These are phyloP conservation scores for Tricholoma sp. DNA, from an alignment of 768 basidiomycete species.

Conservation along the genomic window DNA sequence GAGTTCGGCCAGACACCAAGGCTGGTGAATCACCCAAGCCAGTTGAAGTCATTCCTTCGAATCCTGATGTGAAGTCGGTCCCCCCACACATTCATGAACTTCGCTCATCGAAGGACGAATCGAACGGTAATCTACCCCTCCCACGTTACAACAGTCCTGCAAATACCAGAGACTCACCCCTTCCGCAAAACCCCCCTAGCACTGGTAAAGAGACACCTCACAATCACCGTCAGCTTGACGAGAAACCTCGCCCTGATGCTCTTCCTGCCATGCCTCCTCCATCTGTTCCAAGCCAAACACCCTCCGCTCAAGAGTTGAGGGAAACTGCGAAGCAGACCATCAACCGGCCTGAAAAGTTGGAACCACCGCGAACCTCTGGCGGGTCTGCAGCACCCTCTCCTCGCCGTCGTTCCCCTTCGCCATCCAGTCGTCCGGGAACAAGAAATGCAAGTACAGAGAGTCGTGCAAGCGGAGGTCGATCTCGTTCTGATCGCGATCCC, in stretches of 20 bases:
- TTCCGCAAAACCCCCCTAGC: constrained; percentile 11
- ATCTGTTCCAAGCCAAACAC: constrained; percentile 69
- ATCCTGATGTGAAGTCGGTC: constrained; percentile 9
- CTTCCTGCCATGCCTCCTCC: constrained; percentile 73
- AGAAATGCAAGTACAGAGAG: constrained; percentile 70
- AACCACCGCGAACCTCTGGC: constrained; percentile 43
- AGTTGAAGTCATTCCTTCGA: constrained; percentile 8
- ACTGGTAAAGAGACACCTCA: constrained; percentile 31
- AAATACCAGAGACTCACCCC: constrained; percentile 14
- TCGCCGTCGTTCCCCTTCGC: constrained; percentile 61
- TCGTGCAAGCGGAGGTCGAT: constrained; percentile 62
- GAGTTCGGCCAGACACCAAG: constrained; percentile 41
- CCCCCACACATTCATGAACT: constrained; percentile 14
- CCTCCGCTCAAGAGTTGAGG: constrained; percentile 73
- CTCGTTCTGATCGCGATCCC: constrained; percentile 46
- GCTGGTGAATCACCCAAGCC: constrained; percentile 30
- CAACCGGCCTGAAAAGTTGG: constrained; percentile 37
- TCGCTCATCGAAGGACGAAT: constrained; percentile 18
- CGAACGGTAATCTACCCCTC: constrained; percentile 10
- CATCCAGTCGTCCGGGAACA: constrained; percentile 60
- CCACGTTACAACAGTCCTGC: constrained; percentile 26
- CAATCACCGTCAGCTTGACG: constrained; percentile 33
- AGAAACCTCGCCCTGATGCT: constrained; percentile 32
- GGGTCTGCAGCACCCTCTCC: constrained; percentile 55
- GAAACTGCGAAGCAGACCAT: constrained; percentile 74